Evolutionary conservation across 148 eudicot genomes (phyloP).

Genomic region (Amaranthus hypochondriacus): DNA sequence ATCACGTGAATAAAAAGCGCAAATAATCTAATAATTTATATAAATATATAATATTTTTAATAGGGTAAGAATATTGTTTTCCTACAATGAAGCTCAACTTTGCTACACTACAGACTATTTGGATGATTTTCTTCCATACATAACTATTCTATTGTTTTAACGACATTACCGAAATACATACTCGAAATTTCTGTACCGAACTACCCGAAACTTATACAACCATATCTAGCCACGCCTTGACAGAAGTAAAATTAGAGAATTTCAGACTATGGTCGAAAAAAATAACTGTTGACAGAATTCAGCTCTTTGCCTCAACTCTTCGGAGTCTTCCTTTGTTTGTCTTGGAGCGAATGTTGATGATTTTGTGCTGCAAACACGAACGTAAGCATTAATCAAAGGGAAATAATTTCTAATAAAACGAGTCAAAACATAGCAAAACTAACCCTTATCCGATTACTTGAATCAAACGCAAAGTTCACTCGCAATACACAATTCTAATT

Average conservation of each 20-base stretch:
- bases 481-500: too few species aligned
- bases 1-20: too few species aligned
- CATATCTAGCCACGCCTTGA: constrained; percentile 1
- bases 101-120: neutral
- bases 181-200: constrained; percentile 1
- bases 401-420: too few species aligned
- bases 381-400: neutral
- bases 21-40: neutral
- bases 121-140: neutral
- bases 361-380: constrained; percentile 36
- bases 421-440: too few species aligned
- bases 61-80: constrained; percentile 2
- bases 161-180: neutral
- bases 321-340: constrained; percentile 42
- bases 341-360: constrained; percentile 20
- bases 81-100: constrained; percentile 12
- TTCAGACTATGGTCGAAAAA: constrained; percentile 55
- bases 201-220: constrained; percentile 1
- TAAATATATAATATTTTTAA: constrained; percentile 5
- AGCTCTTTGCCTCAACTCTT: constrained; percentile 58
- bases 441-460: too few species aligned
- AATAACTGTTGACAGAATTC: constrained; percentile 59
- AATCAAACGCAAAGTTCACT: too few species aligned
- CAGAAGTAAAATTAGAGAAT: neutral
- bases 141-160: constrained; percentile 20